phyloP scores from a whole-genome alignment of 441 rosid genomes.

The Populus hybrid region DNA sequence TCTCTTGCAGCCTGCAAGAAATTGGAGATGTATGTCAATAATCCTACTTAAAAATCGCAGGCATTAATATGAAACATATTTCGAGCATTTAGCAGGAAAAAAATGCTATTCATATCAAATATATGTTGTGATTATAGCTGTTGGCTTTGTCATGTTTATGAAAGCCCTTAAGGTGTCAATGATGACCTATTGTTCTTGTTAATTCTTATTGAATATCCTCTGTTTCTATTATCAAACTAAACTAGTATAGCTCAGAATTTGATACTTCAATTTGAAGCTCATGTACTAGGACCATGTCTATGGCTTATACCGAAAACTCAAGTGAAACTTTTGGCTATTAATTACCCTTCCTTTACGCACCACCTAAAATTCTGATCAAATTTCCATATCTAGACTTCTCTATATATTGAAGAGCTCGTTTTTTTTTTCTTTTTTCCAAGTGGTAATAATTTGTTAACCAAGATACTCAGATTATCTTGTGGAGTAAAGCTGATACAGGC shows the following conservation, averaged over 20 bases:
- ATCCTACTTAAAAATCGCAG: slow-evolving; percentile 9
- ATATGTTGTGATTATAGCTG: background rate
- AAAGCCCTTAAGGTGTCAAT: background rate
- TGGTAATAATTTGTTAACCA: background rate
- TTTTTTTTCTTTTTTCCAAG: background rate
- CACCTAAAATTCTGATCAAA: background rate
- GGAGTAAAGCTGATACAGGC: background rate
- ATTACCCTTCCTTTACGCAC: background rate
- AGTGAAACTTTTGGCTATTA: background rate
- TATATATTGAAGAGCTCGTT: background rate
- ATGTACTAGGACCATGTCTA: background rate
- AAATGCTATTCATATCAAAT: background rate
- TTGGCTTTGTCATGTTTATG: background rate
- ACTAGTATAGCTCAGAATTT: background rate
- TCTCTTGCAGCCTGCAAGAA: slow-evolving; percentile 84
- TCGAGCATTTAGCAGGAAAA: background rate
- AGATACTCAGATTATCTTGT: background rate
- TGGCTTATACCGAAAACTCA: background rate
- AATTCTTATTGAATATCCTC: background rate
- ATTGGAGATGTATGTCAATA: slow-evolving; percentile 17
- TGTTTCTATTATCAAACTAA: background rate
- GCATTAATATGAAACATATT: slow-evolving; percentile 15
- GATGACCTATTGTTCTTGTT: background rate
- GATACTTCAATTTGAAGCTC: background rate
- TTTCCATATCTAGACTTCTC: background rate